Percentiles rank a stretch among this genome's conserved stretches.
These are phyloP conservation scores for Paramecium caudatum DNA, from an alignment of 73 alveolate genomes.

Conservation along the genomic window DNA sequence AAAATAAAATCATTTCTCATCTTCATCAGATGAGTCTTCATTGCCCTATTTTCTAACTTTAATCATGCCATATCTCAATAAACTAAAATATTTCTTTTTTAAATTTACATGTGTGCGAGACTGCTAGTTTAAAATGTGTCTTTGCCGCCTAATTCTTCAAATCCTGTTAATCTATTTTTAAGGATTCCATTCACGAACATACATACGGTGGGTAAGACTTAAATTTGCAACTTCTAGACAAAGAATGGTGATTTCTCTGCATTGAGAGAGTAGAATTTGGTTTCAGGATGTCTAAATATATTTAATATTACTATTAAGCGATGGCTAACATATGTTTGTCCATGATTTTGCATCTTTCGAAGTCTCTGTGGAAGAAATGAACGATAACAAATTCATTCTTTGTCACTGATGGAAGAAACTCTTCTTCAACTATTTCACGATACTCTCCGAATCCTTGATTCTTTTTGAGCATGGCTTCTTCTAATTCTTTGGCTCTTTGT, in stretches of 20 bases:
- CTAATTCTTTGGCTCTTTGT: conserved; percentile 82
- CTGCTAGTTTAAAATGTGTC: conserved; percentile 93
- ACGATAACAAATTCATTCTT: conserved; percentile 89
- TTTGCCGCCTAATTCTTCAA: conserved; percentile 92
- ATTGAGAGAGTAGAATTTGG: conserved; percentile 89
- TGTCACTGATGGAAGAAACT: conserved; percentile 94
- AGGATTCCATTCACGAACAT: conserved; percentile 95
- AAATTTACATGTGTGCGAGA: conserved; percentile 76
- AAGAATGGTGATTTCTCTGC: conserved; percentile 99
- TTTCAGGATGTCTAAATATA: conserved; percentile 86
- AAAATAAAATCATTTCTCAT: conserved; percentile 68
- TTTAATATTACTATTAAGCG: conserved; percentile 76
- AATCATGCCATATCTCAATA: conserved; percentile 82
- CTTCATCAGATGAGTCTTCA: conserved; percentile 82
- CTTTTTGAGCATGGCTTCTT: conserved; percentile 84
- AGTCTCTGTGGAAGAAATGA: conserved; percentile 98
- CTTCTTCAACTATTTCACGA: conserved; percentile 96
- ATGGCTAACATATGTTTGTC: conserved; percentile 94
- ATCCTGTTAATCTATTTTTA: conserved; percentile 94
- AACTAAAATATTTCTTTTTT: conserved; percentile 14
- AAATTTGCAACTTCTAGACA: conserved; percentile 88
- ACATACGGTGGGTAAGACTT: conserved; percentile 95
- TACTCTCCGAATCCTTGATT: conserved; percentile 94
- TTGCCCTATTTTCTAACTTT: conserved; percentile 79
- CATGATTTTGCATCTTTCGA: conserved; percentile 97